Evolutionary conservation across 2,329 filamentous ascomycete species (phyloP).

Genomic region (Trichophyton rubrum): DNA sequence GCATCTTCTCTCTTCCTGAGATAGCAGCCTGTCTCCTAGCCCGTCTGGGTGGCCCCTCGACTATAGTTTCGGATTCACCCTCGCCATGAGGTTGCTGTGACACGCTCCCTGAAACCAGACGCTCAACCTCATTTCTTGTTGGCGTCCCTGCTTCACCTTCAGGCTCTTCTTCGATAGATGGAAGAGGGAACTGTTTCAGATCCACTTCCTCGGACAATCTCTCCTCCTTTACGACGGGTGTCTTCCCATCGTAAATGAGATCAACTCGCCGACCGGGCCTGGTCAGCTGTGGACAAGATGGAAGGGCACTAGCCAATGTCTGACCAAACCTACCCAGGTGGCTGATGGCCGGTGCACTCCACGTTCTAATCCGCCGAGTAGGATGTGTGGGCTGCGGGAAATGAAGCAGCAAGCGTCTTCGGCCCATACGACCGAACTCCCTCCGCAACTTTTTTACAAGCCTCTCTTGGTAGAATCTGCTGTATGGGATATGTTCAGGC

Average conservation of each 20-base stretch:
- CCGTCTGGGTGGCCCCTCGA: background rate
- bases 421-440: conserved; percentile 1
- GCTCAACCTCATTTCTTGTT: background rate
- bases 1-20: background rate
- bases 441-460: background rate
- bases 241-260: background rate
- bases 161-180: background rate
- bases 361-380: conserved; percentile 8
- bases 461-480: background rate
- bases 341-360: background rate
- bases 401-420: background rate
- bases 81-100: background rate
- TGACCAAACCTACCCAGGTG: background rate
- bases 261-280: conserved; percentile 6
- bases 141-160: background rate
- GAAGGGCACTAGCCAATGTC: background rate
- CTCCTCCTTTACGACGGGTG: background rate
- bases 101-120: background rate
- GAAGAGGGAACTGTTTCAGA: background rate
- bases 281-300: conserved; percentile 7
- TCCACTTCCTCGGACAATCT: background rate
- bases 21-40: conserved; percentile 3
- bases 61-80: background rate
- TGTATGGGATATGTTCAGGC: background rate
- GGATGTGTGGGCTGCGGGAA: background rate